Evolutionary conservation across 106 monocot species (phyloP).

Genomic region (Xerophyta viscosa): DNA sequence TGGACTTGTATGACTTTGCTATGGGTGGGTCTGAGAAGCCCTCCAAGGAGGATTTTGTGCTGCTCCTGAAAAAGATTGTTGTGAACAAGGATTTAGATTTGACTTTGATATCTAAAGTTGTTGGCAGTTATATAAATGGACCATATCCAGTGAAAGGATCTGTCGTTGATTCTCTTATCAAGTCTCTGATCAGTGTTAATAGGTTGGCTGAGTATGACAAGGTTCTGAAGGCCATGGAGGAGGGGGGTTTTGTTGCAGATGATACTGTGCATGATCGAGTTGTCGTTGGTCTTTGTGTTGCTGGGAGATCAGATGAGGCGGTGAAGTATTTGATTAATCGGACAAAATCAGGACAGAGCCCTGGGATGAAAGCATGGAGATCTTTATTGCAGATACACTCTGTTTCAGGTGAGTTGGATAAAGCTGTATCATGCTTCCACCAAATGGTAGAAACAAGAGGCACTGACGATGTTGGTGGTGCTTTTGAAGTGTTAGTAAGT

Average conservation of each 20-base stretch:
- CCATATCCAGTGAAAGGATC: conserved; percentile 28
- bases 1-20: conserved; percentile 54
- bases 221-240: conserved; percentile 56
- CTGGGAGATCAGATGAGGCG: conserved; percentile 34
- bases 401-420: conserved; percentile 26
- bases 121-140: conserved; percentile 18
- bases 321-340: conserved; percentile 23
- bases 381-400: conserved; percentile 36
- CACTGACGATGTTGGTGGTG: conserved; percentile 16
- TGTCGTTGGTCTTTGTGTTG: conserved; percentile 28
- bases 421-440: conserved; percentile 24
- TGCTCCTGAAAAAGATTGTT: conserved; percentile 38
- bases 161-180: conserved; percentile 34
- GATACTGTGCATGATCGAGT: conserved; percentile 17
- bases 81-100: conserved; percentile 37
- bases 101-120: conserved; percentile 36
- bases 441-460: conserved; percentile 41
- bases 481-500: conserved; percentile 31
- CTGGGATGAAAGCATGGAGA: conserved; percentile 27
- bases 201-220: conserved; percentile 47
- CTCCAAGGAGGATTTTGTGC: conserved; percentile 16
- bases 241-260: conserved; percentile 45
- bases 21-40: conserved; percentile 31
- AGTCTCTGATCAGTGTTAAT: conserved; percentile 55
- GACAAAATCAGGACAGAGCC: conserved; percentile 18